Evolutionary conservation across 371 early-diverging fungal species (phyloP).

Genomic region (Mucor piriformis): DNA sequence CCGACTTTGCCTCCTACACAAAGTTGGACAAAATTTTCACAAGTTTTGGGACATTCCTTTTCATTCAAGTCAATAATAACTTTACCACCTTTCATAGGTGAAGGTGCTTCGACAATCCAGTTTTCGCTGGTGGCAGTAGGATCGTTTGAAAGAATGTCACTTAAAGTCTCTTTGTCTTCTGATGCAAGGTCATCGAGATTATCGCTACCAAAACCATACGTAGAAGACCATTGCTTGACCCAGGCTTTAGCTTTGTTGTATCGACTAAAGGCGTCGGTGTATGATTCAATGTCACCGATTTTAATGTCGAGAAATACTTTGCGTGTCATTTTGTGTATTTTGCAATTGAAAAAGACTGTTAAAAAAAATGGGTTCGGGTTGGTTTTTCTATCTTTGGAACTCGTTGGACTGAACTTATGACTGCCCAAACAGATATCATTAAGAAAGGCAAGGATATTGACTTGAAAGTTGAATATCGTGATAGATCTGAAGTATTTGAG

Average conservation of each 20-base stretch:
- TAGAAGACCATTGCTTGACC: constrained; percentile 44
- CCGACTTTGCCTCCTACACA: constrained; percentile 55
- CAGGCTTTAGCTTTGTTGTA: constrained; percentile 43
- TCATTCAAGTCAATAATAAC: constrained; percentile 52
- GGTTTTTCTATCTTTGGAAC: no score
- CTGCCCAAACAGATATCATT: no score
- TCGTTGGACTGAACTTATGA: no score
- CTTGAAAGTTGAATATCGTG: no score
- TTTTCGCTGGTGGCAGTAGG: constrained; percentile 37
- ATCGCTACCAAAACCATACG: constrained; percentile 46
- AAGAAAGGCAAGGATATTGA: no score
- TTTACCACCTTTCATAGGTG: constrained; percentile 50
- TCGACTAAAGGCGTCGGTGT: constrained; percentile 29
- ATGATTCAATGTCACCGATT: constrained; percentile 45
- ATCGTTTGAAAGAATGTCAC: constrained; percentile 45
- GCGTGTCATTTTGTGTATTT: constrained; percentile 13
- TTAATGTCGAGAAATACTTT: constrained; percentile 52
- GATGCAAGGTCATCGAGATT: constrained; percentile 31
- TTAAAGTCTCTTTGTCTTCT: constrained; percentile 46
- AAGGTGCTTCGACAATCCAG: constrained; percentile 40
- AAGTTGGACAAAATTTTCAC: constrained; percentile 61
- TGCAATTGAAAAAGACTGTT: no score
- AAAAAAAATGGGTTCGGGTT: no score
- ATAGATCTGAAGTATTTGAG: no score
- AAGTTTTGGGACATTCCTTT: constrained; percentile 63